Conservation (phyloP, 441 rosid genomes). For the Dalechampia spathulata region DNA sequence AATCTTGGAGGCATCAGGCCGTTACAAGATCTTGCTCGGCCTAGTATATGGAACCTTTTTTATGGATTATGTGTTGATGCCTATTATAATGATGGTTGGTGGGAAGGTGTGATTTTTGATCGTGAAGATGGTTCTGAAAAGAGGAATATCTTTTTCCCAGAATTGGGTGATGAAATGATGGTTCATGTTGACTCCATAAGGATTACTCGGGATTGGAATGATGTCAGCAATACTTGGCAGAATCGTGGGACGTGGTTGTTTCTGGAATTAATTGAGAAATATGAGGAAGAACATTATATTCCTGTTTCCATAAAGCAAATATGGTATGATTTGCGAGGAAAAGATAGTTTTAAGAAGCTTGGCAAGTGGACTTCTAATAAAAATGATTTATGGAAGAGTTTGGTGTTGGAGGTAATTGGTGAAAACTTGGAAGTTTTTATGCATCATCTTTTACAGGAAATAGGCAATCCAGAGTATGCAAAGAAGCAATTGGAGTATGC, state of each 20-base stretch:
- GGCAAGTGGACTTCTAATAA: conserved; percentile 52
- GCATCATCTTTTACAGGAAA: conserved; percentile 19
- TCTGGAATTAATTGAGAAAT: conserved; percentile 47
- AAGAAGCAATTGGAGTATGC: conserved; percentile 12
- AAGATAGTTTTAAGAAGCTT: conserved; percentile 28
- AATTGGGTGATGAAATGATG: conserved; percentile 58
- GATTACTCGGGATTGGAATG: conserved; percentile 70
- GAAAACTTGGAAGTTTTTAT: conserved; percentile 33
- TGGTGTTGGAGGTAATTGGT: conserved; percentile 38
- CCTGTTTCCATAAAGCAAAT: conserved; percentile 55
- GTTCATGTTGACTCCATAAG: conserved; percentile 27
- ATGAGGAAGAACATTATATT: conserved; percentile 23
- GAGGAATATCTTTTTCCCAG: conserved; percentile 72
- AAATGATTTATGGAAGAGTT: conserved; percentile 40
- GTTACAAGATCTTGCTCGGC: conserved; percentile 29
- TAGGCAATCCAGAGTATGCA: conserved; percentile 17
- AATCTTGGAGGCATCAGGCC: conserved; percentile 50
- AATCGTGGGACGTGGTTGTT: conserved; percentile 64
- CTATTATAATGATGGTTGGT: conserved; percentile 48
- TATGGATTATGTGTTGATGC: conserved; percentile 72
- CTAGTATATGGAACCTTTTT: conserved; percentile 19
- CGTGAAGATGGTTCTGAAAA: conserved; percentile 30
- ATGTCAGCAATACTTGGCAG: conserved; percentile 34
- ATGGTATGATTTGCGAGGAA: conserved; percentile 69
- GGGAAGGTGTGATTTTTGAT: conserved; percentile 87